A percentile compares a stretch with the other conserved stretches of the same genome.
Conservation (phyloP, 169 alveolate genomes). For the Cystoisospora suis region DNA sequence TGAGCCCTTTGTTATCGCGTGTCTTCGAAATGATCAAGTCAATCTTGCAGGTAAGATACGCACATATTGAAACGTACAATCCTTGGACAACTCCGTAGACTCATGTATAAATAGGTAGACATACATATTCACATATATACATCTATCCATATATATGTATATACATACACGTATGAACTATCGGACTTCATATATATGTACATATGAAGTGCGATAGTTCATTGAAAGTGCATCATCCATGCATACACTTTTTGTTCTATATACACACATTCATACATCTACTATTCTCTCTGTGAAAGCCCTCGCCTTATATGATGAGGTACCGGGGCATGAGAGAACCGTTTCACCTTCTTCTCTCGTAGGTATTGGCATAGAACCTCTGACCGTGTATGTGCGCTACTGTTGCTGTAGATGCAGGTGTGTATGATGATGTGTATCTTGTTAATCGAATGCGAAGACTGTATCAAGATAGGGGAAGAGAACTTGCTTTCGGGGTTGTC, state of each 20-base stretch:
- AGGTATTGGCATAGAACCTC: no score
- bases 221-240: background rate
- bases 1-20: slow-evolving; percentile 70
- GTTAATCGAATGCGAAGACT: background rate
- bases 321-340: no score
- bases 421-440: background rate
- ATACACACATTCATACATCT: background rate
- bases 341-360: no score
- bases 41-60: background rate
- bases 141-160: background rate
- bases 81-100: background rate
- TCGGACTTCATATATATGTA: background rate
- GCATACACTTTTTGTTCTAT: background rate
- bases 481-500: no score
- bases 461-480: no score
- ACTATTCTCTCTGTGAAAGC: background rate
- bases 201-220: background rate
- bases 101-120: background rate
- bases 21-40: slow-evolving; percentile 21
- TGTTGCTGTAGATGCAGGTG: background rate
- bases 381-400: background rate
- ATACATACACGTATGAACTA: background rate
- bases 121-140: background rate
- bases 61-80: background rate
- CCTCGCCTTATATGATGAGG: background rate